Evolutionary conservation across 2,329 filamentous ascomycete species (phyloP), one percentile per base, ranked within the genome.

Genomic region (Claviceps purpurea): DNA sequence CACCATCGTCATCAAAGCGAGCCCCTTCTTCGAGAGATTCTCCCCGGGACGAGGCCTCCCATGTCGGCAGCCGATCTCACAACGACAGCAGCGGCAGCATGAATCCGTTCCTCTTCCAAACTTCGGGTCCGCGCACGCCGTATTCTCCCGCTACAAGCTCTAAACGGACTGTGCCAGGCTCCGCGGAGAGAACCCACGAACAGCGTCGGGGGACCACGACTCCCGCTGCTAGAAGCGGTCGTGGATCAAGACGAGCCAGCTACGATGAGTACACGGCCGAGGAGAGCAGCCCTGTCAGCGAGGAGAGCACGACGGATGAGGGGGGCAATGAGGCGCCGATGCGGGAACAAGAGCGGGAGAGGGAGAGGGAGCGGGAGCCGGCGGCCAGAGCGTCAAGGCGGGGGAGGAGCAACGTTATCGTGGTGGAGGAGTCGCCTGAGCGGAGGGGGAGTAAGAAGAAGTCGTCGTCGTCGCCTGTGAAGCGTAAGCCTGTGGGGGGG

Each of bases 81-180:
- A 52, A 24, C 5, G 53, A n/a, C 26, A 30, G 26, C 8, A 30
- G 26, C 8, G 26, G 26, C 8, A 30, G 26, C 30, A 26, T 66
- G 14, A 73, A 80, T 54, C 76, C 77, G 4, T 79, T 80, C 54
- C 70, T 71, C 55, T 80, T 73, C 60, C 75, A 78, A 64, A 74
- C 72, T 4, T 66, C 65, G 22, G 73, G 71, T 13, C 61, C 73
- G 39, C 70, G 68, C 37, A 63, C 62, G 50, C 58, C 70, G 14
- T 63, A 67, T 50, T 60, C 65, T 34, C 56, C 62, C 50, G 62
- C 65, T 56, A 58, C 63, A 47, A 62, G 63, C 14, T 62, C 67
- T 46, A 67, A 68, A 57, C 66, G 70, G 50, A 65, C 68, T 49
- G 59, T 62, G 16, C 66, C 68, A 16, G 68, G 68, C n/a, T 60